phyloP scores from a whole-genome alignment of 306 rosid species.

The Abrus pulchellus region DNA sequence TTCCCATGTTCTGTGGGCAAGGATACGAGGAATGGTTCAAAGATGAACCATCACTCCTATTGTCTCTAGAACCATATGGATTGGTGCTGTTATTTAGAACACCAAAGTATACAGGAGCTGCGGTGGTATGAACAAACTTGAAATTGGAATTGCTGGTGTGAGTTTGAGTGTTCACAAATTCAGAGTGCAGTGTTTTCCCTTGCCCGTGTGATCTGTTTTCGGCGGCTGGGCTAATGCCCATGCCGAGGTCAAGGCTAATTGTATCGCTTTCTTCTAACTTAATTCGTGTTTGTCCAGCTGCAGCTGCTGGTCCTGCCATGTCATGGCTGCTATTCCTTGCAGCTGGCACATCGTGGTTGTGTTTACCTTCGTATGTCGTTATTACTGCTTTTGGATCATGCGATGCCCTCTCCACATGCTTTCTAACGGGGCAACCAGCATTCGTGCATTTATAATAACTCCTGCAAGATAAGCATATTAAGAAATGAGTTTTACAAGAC shows the following conservation, averaged over 20 bases:
- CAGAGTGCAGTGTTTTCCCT: slow-evolving; percentile 60
- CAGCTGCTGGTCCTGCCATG: slow-evolving; percentile 59
- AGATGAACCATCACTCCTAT: slow-evolving; percentile 62
- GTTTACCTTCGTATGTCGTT: slow-evolving; percentile 96
- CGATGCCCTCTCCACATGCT: slow-evolving; percentile 97
- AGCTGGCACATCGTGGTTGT: slow-evolving; percentile 95
- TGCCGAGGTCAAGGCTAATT: slow-evolving; percentile 96
- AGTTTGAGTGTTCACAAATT: slow-evolving; percentile 58
- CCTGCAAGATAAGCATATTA: slow-evolving; percentile 62
- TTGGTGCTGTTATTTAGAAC: slow-evolving; percentile 65
- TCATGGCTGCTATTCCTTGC: slow-evolving; percentile 89
- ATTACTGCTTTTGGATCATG: slow-evolving; percentile 98
- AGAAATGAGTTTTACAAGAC: slow-evolving; percentile 46
- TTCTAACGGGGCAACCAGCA: slow-evolving; percentile 93
- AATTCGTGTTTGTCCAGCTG: slow-evolving; percentile 56
- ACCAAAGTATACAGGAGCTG: slow-evolving; percentile 65
- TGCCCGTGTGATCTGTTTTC: slow-evolving; percentile 69
- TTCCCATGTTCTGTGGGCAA: slow-evolving; percentile 81
- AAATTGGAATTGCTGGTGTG: slow-evolving; percentile 64
- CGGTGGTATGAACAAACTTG: slow-evolving; percentile 63
- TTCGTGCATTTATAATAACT: slow-evolving; percentile 98
- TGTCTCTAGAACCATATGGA: slow-evolving; percentile 79
- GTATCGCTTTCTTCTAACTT: slow-evolving; percentile 78
- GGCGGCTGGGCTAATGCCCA: slow-evolving; percentile 71
- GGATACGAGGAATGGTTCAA: slow-evolving; percentile 76